phyloP scores from a whole-genome alignment of 495 filamentous ascomycete species.

The Letharia columbiana region DNA sequence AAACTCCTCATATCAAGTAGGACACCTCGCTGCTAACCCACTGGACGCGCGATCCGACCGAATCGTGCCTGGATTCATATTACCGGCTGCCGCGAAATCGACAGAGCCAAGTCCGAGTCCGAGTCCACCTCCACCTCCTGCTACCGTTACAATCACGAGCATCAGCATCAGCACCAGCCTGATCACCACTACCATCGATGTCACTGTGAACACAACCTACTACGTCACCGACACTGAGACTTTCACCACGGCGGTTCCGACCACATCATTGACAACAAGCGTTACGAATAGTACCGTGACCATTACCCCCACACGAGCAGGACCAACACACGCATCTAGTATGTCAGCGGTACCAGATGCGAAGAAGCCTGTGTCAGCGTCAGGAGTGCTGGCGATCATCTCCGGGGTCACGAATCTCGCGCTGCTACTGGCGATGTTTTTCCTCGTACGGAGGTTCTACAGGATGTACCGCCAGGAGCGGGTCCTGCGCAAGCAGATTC shows the following conservation, averaged over 20 bases:
- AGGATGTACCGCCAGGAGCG: slow-evolving; percentile 4
- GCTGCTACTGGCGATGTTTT: not conserved
- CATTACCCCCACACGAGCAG: not conserved
- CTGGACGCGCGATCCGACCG: slow-evolving; percentile 1
- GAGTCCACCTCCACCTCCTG: not conserved
- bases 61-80: not conserved
- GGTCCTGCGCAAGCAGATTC: slow-evolving; percentile 3
- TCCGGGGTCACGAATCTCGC: not conserved
- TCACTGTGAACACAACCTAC: not conserved
- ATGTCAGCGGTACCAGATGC: not conserved
- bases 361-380: not conserved
- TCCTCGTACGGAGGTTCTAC: not conserved
- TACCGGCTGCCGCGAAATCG: not conserved
- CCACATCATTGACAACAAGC: not conserved
- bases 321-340: not conserved
- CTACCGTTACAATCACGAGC: not conserved
- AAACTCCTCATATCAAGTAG: not conserved
- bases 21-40: not conserved
- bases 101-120: not conserved
- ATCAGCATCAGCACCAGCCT: not conserved
- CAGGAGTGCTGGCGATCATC: not conserved
- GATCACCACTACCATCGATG: not conserved
- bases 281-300: not conserved
- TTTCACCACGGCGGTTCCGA: not conserved
- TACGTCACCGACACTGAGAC: not conserved